A percentile compares a stretch with the other conserved stretches of the same genome.
Conservation (phyloP, 106 monocot species). For the Allium sativum region DNA sequence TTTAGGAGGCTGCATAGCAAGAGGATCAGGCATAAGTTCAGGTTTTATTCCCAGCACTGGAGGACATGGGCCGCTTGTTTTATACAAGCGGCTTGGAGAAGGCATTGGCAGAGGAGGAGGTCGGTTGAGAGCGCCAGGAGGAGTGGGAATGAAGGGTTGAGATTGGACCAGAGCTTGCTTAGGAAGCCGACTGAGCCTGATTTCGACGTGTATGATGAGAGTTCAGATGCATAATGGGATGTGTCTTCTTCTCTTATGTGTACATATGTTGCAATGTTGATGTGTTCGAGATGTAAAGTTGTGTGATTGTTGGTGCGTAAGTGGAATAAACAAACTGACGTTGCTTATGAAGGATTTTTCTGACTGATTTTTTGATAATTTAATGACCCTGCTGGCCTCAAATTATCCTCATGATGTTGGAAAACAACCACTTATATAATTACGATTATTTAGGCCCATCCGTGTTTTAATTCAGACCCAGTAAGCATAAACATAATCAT, state of each 20-base stretch:
- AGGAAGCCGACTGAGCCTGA: slow-evolving; percentile 61
- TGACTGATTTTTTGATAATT: no score
- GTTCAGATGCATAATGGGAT: not conserved
- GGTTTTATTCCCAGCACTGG: slow-evolving; percentile 90
- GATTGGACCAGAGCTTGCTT: not conserved
- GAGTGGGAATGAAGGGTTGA: not conserved
- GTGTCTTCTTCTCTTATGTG: not conserved
- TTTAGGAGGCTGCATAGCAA: slow-evolving; percentile 78
- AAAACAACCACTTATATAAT: no score
- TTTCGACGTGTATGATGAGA: slow-evolving; percentile 36
- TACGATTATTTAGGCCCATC: no score
- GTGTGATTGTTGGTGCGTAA: not conserved
- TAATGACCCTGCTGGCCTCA: no score
- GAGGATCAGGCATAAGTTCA: slow-evolving; percentile 63
- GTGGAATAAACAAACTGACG: no score
- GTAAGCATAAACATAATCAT: no score
- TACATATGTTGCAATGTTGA: not conserved
- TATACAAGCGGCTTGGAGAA: slow-evolving; percentile 79
- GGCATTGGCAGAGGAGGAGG: slow-evolving; percentile 26
- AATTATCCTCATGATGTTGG: no score
- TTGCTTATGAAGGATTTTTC: no score
- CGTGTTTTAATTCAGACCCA: no score
- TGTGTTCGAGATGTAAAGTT: not conserved
- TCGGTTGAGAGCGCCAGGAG: slow-evolving; percentile 13
- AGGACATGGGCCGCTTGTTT: slow-evolving; percentile 79